phyloP scores from a whole-genome alignment of 108 stramenopile species.

The Stephanodiscus minutulus region DNA sequence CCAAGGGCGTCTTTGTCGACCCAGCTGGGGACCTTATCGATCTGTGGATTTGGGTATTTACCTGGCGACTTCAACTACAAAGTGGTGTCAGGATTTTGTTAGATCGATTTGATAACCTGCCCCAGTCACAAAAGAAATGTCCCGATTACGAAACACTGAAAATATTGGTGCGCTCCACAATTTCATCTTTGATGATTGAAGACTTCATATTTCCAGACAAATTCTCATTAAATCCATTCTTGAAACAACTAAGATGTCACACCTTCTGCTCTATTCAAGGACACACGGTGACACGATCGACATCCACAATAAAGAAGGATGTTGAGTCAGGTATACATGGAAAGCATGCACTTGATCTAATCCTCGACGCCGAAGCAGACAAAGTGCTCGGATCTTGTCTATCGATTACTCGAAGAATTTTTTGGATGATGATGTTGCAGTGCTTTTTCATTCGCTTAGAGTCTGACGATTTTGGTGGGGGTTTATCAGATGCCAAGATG shows the following conservation, averaged over 20 bases:
- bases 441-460: slow-evolving; percentile 19
- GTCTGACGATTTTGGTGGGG: background rate
- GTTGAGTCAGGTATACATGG: slow-evolving; percentile 18
- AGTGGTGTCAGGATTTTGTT: slow-evolving; percentile 11
- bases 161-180: slow-evolving; percentile 2
- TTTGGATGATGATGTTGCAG: slow-evolving; percentile 39
- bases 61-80: slow-evolving; percentile 52
- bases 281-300: background rate
- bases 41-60: slow-evolving; percentile 52
- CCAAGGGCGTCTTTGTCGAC: slow-evolving; percentile 68
- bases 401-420: slow-evolving; percentile 8
- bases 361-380: slow-evolving; percentile 25
- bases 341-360: slow-evolving; percentile 16
- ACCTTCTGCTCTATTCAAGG: slow-evolving; percentile 10
- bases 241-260: slow-evolving; percentile 24
- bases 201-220: slow-evolving; percentile 24
- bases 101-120: slow-evolving; percentile 7
- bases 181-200: slow-evolving; percentile 24
- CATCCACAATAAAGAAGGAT: slow-evolving; percentile 11
- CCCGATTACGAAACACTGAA: slow-evolving; percentile 7
- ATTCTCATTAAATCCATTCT: slow-evolving; percentile 1
- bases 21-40: slow-evolving; percentile 56
- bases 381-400: slow-evolving; percentile 16
- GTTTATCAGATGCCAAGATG: slow-evolving; percentile 26
- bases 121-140: background rate